phyloP scores from a whole-genome alignment of 768 basidiomycete genomes.

The Mycena capillaripes region DNA sequence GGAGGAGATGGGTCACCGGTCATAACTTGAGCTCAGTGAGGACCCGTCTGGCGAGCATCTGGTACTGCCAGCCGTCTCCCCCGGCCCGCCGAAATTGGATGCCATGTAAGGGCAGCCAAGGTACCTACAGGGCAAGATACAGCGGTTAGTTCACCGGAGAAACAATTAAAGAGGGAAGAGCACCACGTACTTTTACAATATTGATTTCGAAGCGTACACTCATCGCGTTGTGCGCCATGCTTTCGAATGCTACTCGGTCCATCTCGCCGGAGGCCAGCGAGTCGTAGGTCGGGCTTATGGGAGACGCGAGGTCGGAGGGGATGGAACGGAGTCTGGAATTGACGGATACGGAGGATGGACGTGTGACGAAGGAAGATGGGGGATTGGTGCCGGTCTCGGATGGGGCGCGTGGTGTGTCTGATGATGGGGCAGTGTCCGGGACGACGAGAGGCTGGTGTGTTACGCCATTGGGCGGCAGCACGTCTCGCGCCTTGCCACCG shows the following conservation, averaged over 20 bases:
- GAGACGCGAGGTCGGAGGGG: constrained; percentile 75
- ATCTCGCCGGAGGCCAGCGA: constrained; percentile 78
- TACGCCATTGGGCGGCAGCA: background rate
- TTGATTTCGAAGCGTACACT: constrained; percentile 97
- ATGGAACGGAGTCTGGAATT: constrained; percentile 71
- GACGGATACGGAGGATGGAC: constrained; percentile 11
- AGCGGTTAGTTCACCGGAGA: background rate
- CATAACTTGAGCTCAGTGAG: constrained; percentile 90
- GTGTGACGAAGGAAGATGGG: background rate
- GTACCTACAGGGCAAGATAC: constrained; percentile 82
- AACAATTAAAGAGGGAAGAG: background rate
- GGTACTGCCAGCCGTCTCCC: constrained; percentile 97
- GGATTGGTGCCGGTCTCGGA: background rate
- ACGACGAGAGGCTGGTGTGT: constrained; percentile 3
- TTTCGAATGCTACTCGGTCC: constrained; percentile 78
- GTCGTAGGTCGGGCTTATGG: constrained; percentile 44
- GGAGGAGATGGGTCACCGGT: constrained; percentile 36
- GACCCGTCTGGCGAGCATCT: constrained; percentile 92
- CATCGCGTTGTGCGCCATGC: constrained; percentile 80
- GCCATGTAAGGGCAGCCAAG: constrained; percentile 93
- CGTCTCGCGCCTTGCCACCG: background rate
- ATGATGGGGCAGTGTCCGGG: background rate
- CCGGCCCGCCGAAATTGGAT: constrained; percentile 94
- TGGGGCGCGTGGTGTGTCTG: background rate
- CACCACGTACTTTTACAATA: constrained; percentile 92